These are phyloP conservation scores for Klebsormidium nitens DNA, from an alignment of 139 green algal species.

Conservation along the genomic window DNA sequence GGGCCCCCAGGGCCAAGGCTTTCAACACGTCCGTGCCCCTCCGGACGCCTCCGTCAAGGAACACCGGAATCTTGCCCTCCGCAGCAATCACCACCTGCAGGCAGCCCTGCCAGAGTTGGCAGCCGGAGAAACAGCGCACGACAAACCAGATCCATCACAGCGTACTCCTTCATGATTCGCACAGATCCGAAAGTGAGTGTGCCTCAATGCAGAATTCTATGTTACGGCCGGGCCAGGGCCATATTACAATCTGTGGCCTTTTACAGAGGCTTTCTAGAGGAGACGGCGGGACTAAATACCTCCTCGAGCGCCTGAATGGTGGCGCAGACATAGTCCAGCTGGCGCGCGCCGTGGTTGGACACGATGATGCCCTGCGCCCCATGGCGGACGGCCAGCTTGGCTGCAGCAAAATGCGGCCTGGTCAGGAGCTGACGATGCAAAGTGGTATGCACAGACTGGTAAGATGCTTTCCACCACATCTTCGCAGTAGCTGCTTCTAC, in stretches of 20 bases:
- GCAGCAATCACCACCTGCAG: slow-evolving; percentile 59
- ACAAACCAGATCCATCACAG: too few species aligned
- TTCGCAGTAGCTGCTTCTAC: too few species aligned
- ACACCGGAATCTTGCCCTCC: slow-evolving; percentile 59
- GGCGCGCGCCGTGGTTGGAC: slow-evolving; percentile 78
- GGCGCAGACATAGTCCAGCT: slow-evolving; percentile 78
- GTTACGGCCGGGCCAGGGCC: too few species aligned
- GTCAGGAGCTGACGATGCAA: not conserved
- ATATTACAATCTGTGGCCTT: too few species aligned
- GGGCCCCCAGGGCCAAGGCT: slow-evolving; percentile 80
- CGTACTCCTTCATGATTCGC: too few species aligned
- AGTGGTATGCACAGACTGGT: not conserved
- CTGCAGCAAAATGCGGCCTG: slow-evolving; percentile 6
- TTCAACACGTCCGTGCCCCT: slow-evolving; percentile 90
- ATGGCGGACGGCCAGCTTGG: slow-evolving; percentile 20
- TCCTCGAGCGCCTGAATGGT: slow-evolving; percentile 67
- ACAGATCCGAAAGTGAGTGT: too few species aligned
- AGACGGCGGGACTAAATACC: slow-evolving; percentile 27
- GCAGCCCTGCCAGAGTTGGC: too few species aligned
- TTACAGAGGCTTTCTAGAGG: not conserved
- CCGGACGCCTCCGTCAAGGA: slow-evolving; percentile 81
- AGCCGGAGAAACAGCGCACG: too few species aligned
- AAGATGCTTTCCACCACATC: too few species aligned
- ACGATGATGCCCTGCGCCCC: slow-evolving; percentile 53
- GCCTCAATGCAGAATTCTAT: too few species aligned